Percentiles rank a stretch among this genome's conserved stretches.
Evolutionary conservation across 495 filamentous ascomycete genomes (phyloP).

Genomic region (Penicillium bialowiezense): DNA sequence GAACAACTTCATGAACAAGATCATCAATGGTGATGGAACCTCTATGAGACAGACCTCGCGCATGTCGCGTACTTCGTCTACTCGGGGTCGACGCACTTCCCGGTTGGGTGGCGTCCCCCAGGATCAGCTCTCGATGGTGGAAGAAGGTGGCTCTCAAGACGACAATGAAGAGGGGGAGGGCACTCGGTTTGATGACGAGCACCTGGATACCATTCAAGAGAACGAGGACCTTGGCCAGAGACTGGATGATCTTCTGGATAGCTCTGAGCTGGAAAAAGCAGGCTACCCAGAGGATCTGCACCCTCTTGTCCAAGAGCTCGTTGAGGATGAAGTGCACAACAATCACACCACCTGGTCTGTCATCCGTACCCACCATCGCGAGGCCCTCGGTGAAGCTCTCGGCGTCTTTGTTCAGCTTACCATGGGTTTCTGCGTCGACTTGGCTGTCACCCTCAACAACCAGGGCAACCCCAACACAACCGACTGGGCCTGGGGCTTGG

Average conservation of each 20-base stretch:
- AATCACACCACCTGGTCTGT: slow-evolving; percentile 53
- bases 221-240: slow-evolving; percentile 12
- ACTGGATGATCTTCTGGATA: slow-evolving; percentile 11
- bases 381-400: slow-evolving; percentile 49
- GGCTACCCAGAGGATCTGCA: slow-evolving; percentile 39
- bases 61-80: slow-evolving; percentile 29
- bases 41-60: slow-evolving; percentile 20
- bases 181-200: slow-evolving; percentile 17
- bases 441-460: slow-evolving; percentile 44
- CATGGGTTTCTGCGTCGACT: slow-evolving; percentile 47
- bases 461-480: slow-evolving; percentile 46
- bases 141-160: slow-evolving; percentile 22
- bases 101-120: slow-evolving; percentile 8
- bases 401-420: slow-evolving; percentile 43
- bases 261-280: slow-evolving; percentile 23
- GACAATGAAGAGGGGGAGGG: slow-evolving; percentile 10
- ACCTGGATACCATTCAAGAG: slow-evolving; percentile 18
- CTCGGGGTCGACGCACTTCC: slow-evolving; percentile 23
- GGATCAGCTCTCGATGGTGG: slow-evolving; percentile 24
- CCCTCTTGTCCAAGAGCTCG: slow-evolving; percentile 36
- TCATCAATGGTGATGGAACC: slow-evolving; percentile 27
- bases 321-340: slow-evolving; percentile 47
- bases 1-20: slow-evolving; percentile 37
- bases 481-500: slow-evolving; percentile 54
- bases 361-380: slow-evolving; percentile 48